Conservation (phyloP, 2,329 filamentous ascomycete genomes). For the Fusarium irregulare region DNA sequence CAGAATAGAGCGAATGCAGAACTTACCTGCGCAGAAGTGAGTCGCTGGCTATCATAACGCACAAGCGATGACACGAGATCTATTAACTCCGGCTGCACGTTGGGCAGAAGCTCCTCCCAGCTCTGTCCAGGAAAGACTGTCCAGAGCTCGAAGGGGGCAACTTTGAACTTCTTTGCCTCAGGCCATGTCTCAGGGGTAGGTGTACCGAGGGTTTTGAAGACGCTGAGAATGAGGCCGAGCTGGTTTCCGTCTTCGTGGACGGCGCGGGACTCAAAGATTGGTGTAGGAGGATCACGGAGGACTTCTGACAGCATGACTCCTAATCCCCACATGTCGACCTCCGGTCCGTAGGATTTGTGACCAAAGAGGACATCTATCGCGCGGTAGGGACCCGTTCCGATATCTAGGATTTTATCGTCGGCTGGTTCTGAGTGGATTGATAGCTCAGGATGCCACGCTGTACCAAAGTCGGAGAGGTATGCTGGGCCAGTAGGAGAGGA, state of each 20-base stretch:
- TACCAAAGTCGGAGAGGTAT: slow-evolving; percentile 90
- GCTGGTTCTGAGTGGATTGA: slow-evolving; percentile 72
- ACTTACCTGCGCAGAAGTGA: slow-evolving; percentile 67
- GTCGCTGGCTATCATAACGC: slow-evolving; percentile 75
- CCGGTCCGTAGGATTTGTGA: slow-evolving; percentile 74
- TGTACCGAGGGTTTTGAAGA: slow-evolving; percentile 91
- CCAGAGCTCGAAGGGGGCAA: slow-evolving; percentile 92
- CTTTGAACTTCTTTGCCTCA: slow-evolving; percentile 73
- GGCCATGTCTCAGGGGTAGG: slow-evolving; percentile 87
- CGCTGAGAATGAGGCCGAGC: slow-evolving; percentile 87
- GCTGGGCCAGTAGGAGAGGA: slow-evolving; percentile 75
- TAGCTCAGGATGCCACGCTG: slow-evolving; percentile 79
- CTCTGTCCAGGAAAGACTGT: slow-evolving; percentile 72
- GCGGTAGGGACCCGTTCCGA: slow-evolving; percentile 92
- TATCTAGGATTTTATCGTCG: slow-evolving; percentile 84
- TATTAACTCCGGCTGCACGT: slow-evolving; percentile 66
- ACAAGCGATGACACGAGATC: slow-evolving; percentile 77
- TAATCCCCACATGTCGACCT: slow-evolving; percentile 89
- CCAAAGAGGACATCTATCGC: slow-evolving; percentile 93
- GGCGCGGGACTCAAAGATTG: slow-evolving; percentile 83
- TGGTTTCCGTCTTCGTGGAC: slow-evolving; percentile 86
- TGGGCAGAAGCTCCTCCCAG: slow-evolving; percentile 78
- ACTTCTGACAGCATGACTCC: slow-evolving; percentile 87
- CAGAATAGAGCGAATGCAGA: background rate
- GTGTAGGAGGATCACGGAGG: slow-evolving; percentile 63